Percentiles rank a stretch among this genome's conserved stretches.
Evolutionary conservation across 2,329 filamentous ascomycete species (phyloP).

Genomic region (Cladosporium sp.): DNA sequence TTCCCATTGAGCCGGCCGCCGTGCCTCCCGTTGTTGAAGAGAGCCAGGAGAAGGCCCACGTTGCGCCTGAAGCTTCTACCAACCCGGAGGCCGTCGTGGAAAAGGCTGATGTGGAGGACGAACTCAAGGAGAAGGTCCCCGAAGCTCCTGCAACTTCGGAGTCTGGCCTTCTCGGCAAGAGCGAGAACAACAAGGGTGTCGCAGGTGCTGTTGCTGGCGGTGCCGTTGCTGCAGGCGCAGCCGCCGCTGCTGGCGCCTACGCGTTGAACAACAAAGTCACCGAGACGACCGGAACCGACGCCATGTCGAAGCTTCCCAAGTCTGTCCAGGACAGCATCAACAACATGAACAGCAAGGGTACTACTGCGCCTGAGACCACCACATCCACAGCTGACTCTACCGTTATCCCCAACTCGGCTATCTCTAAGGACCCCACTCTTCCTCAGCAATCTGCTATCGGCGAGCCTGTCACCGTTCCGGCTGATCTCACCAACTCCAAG

Average conservation of each 20-base stretch:
- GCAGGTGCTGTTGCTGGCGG: conserved; percentile 42
- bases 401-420: conserved; percentile 19
- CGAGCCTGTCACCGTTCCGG: conserved; percentile 17
- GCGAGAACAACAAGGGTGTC: conserved; percentile 24
- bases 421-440: conserved; percentile 15
- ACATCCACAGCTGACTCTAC: conserved; percentile 19
- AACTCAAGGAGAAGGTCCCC: conserved; percentile 63
- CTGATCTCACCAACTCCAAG: conserved; percentile 21
- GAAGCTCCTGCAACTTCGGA: conserved; percentile 23
- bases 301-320: conserved; percentile 35
- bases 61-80: conserved; percentile 63
- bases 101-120: conserved; percentile 57
- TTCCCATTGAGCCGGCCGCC: neutral
- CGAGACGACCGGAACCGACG: conserved; percentile 44
- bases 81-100: conserved; percentile 50
- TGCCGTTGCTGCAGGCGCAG: conserved; percentile 42
- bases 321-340: conserved; percentile 45
- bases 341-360: conserved; percentile 27
- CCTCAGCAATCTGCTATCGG: conserved; percentile 20
- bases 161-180: conserved; percentile 32
- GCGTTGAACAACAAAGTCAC: conserved; percentile 35
- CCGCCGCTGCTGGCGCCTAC: conserved; percentile 36
- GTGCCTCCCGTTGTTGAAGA: conserved; percentile 65
- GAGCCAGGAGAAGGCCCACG: conserved; percentile 63
- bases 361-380: conserved; percentile 12